A percentile compares a stretch with the other conserved stretches of the same genome.
These are phyloP conservation scores for Nakazawaea siamensis DNA, from an alignment of 805 yeast genomes.

Conservation along the genomic window DNA sequence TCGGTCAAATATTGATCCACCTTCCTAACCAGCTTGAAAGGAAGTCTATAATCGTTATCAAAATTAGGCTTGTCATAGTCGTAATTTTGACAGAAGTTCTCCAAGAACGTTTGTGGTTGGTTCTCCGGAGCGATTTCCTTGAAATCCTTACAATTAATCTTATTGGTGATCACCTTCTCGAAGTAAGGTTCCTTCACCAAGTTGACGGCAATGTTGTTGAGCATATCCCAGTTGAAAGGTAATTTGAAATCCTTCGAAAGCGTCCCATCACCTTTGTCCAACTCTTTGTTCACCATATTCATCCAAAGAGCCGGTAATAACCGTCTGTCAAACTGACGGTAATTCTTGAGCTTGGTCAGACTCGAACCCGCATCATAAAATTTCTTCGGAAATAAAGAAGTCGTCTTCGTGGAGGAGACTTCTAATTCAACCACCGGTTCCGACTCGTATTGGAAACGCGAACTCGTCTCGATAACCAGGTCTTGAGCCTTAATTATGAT, in stretches of 20 bases:
- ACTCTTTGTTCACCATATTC: not conserved
- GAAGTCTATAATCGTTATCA: slow-evolving; percentile 6
- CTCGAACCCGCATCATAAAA: too few relatives aligned
- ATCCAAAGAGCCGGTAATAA: slow-evolving; percentile 9
- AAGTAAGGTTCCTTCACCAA: slow-evolving; percentile 1
- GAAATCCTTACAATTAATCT: slow-evolving; percentile 2
- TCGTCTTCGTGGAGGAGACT: too few relatives aligned
- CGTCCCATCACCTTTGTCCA: not conserved
- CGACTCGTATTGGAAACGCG: too few relatives aligned
- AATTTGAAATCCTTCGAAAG: slow-evolving; percentile 5
- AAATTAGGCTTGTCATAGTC: slow-evolving; percentile 5
- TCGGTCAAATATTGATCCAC: slow-evolving; percentile 8
- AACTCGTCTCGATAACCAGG: too few relatives aligned
- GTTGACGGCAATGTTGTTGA: slow-evolving; percentile 3
- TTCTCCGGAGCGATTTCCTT: slow-evolving; percentile 5
- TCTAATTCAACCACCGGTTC: too few relatives aligned
- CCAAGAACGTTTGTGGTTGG: slow-evolving; percentile 1
- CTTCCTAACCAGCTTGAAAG: slow-evolving; percentile 4
- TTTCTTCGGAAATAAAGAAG: too few relatives aligned
- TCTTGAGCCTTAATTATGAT: too few relatives aligned
- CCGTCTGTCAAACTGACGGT: slow-evolving; percentile 6
- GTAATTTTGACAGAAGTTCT: slow-evolving; percentile 7
- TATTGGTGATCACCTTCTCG: not conserved
- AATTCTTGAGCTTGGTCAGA: not conserved
- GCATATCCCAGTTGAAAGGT: slow-evolving; percentile 9